Conservation (phyloP, 2,329 filamentous ascomycete genomes). For the Clonostachys chloroleuca region DNA sequence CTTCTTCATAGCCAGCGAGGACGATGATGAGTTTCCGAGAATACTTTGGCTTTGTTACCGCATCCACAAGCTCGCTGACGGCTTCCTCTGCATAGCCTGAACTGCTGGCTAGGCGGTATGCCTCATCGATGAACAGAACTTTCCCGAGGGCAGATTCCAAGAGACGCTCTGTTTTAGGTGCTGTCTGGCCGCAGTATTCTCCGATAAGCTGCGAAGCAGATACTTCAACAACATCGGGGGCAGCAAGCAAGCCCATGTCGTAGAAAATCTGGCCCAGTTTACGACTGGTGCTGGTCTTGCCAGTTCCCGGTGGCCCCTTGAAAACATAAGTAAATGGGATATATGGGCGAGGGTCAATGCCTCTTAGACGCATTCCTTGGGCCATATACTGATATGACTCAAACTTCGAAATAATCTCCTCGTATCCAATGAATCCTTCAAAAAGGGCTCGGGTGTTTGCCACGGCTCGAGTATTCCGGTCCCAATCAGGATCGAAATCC, state of each 20-base stretch:
- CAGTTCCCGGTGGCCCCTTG: constrained; percentile 60
- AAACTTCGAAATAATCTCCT: constrained; percentile 49
- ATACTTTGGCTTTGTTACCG: constrained; percentile 49
- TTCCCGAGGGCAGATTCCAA: constrained; percentile 61
- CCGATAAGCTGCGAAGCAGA: constrained; percentile 67
- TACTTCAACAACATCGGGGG: constrained; percentile 57
- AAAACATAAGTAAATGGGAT: constrained; percentile 67
- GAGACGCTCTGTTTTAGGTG: constrained; percentile 55
- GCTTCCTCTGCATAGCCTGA: constrained; percentile 53
- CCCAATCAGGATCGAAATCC: constrained; percentile 56
- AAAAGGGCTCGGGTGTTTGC: constrained; percentile 49
- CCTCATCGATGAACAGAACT: constrained; percentile 69
- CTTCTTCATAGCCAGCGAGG: constrained; percentile 61
- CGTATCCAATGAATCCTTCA: constrained; percentile 54
- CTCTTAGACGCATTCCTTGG: constrained; percentile 41
- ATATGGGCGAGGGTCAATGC: constrained; percentile 43
- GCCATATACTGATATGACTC: constrained; percentile 51
- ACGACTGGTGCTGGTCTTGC: constrained; percentile 66
- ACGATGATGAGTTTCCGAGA: constrained; percentile 58
- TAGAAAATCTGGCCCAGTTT: constrained; percentile 72
- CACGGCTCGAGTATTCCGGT: constrained; percentile 32
- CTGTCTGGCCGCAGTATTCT: constrained; percentile 64
- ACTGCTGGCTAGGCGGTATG: constrained; percentile 51
- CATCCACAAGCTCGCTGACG: constrained; percentile 45
- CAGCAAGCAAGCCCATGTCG: constrained; percentile 64